Evolutionary conservation across 108 stramenopile genomes (phyloP), one percentile per base, ranked within the genome.

Genomic region (Skeletonema grethae): DNA sequence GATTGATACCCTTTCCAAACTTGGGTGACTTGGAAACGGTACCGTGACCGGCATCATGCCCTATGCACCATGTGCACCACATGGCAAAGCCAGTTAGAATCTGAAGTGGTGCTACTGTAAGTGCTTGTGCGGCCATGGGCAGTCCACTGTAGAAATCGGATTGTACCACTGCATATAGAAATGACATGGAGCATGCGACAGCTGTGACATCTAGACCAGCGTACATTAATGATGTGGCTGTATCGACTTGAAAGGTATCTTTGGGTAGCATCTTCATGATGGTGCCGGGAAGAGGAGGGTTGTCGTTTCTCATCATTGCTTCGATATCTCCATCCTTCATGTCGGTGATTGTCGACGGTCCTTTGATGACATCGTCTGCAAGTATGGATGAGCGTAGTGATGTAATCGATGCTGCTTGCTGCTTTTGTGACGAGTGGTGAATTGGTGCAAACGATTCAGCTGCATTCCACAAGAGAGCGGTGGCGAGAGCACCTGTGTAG

Each of bases 41-140:
- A n/a, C 76, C 69, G 73, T 91, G 90, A 9, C 90, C 90, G 4
- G 90, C 87, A 60, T 91, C 90, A 57, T 91, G 90, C 7, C 90
- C 90, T 36, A 91, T 88, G 69, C 90, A 91, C 90, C 90, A 91
- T 72, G 85, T 86, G 65, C 86, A 88, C 89, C 89, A 88, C 82
- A 89, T 83, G 46, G 88, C 83, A 72, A 89, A 89, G 7, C 88
- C 88, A 1, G 88, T 78, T 12, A 89, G 46, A 2, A 89, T 61
- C 57, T 89, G 88, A 13, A 89, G 70, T 0, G 88, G 88, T 53
- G 83, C 75, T 57, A 84, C 88, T 24, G 63, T 64, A 5, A 75
- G 20, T 8, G 79, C 79, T 56, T 87, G 86, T 34, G 2, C 30
- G 30, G 28, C 41, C 13, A 74, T 29, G 2, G 87, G 83, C 24